Evolutionary conservation across 768 basidiomycete genomes (phyloP).

Genomic region (Boletus reticulatus): DNA sequence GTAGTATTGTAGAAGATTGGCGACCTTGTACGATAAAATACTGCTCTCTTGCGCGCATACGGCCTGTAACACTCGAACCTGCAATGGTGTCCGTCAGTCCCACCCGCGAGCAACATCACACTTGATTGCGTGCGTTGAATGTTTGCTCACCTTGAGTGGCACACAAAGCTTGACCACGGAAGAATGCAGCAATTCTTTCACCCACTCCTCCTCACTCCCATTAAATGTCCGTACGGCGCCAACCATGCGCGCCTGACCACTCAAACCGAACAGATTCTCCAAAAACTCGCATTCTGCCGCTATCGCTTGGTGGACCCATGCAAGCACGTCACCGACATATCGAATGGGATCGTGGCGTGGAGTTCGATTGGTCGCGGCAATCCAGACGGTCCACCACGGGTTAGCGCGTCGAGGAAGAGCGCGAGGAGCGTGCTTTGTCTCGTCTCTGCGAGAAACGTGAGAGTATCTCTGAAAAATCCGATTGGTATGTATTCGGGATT

Average conservation of each 20-base stretch:
- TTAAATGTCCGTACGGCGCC: constrained; percentile 60
- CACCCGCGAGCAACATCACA: neutral
- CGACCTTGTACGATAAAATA: constrained; percentile 88
- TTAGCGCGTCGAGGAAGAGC: constrained; percentile 83
- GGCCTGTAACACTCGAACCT: constrained; percentile 92
- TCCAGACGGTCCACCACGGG: constrained; percentile 81
- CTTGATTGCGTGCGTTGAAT: neutral
- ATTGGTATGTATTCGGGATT: neutral
- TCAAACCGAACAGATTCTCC: constrained; percentile 78
- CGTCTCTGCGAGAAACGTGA: constrained; percentile 73
- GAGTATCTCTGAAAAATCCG: constrained; percentile 59
- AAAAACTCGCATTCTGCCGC: constrained; percentile 95
- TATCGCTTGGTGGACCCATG: constrained; percentile 96
- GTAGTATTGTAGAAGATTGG: constrained; percentile 96
- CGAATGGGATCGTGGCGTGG: constrained; percentile 97
- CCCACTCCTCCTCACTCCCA: constrained; percentile 70
- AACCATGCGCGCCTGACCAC: constrained; percentile 59
- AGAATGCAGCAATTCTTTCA: constrained; percentile 77
- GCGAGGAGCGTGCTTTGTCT: constrained; percentile 78
- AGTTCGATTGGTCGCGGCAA: constrained; percentile 92
- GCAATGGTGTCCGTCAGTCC: neutral
- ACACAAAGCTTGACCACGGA: constrained; percentile 81
- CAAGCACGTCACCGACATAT: constrained; percentile 97
- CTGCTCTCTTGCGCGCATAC: constrained; percentile 91
- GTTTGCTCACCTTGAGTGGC: constrained; percentile 71